These are phyloP conservation scores for Mycena belliarum DNA, from an alignment of 768 basidiomycete genomes.

Conservation along the genomic window DNA sequence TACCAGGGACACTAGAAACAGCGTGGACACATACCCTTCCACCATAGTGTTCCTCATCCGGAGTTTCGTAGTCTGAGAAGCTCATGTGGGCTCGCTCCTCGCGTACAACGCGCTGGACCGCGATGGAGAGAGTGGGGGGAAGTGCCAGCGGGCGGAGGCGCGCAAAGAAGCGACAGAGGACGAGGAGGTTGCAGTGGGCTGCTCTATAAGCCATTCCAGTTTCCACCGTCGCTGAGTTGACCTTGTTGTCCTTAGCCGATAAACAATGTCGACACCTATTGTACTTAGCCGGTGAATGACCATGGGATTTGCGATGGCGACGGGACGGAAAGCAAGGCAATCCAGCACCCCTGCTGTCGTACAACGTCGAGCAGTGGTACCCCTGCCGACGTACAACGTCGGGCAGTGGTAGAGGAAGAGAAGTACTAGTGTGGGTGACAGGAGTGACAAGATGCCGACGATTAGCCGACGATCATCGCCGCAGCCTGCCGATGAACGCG, in stretches of 20 bases:
- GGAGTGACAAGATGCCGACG: too few species aligned
- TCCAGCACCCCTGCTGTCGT: slow-evolving; percentile 7
- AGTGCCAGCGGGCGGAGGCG: too few species aligned
- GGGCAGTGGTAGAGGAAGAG: too few species aligned
- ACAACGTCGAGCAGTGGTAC: slow-evolving; percentile 11
- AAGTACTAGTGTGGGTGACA: too few species aligned
- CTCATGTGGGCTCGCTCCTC: slow-evolving; percentile 17
- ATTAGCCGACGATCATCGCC: too few species aligned
- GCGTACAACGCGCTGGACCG: slow-evolving; percentile 18
- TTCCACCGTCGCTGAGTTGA: slow-evolving; percentile 1
- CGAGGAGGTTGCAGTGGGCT: neutral
- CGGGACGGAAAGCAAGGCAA: neutral
- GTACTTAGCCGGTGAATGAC: too few species aligned
- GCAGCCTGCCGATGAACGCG: too few species aligned
- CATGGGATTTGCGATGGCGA: neutral
- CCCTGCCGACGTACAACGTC: too few species aligned
- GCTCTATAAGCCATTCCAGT: slow-evolving; percentile 6
- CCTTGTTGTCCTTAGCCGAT: slow-evolving; percentile 12
- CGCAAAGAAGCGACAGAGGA: neutral
- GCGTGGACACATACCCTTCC: slow-evolving; percentile 3
- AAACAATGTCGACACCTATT: too few species aligned
- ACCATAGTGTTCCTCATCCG: neutral
- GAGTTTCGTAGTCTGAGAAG: neutral
- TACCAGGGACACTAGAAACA: slow-evolving; percentile 3
- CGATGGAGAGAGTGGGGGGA: too few species aligned